Conservation (phyloP, 108 stramenopile genomes). For the Cyclotella atomus region DNA sequence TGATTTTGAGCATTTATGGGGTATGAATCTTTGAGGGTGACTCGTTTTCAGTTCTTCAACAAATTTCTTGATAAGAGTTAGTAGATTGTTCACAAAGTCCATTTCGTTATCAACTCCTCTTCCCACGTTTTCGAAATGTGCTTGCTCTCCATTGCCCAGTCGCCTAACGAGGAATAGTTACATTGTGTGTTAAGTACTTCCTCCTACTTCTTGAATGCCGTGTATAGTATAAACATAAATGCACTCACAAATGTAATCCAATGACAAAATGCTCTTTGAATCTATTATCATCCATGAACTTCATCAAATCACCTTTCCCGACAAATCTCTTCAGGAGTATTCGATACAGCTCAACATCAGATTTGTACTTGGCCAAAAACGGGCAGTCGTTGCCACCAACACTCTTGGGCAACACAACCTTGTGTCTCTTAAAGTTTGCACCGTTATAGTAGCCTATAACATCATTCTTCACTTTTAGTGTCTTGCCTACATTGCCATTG, state of each 20-base stretch:
- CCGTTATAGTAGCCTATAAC: conserved; percentile 33
- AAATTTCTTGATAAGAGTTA: conserved; percentile 7
- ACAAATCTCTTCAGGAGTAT: conserved; percentile 37
- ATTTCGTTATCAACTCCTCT: conserved; percentile 24
- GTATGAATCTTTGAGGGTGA: neutral
- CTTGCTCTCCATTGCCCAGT: conserved; percentile 61
- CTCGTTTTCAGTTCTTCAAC: neutral
- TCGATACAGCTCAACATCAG: conserved; percentile 46
- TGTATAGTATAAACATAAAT: no score
- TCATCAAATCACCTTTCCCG: conserved; percentile 17
- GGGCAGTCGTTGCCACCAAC: conserved; percentile 25
- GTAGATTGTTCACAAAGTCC: conserved; percentile 13
- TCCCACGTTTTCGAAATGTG: conserved; percentile 40
- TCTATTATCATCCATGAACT: conserved; percentile 38
- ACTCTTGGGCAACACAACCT: conserved; percentile 38
- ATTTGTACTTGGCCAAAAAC: conserved; percentile 29
- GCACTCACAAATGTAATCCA: conserved; percentile 53
- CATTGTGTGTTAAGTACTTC: neutral
- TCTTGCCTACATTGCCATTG: conserved; percentile 12
- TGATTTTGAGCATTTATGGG: neutral
- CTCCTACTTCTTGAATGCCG: no score
- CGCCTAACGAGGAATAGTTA: neutral
- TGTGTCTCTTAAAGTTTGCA: conserved; percentile 49
- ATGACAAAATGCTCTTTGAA: conserved; percentile 55
- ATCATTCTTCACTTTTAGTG: conserved; percentile 55